A percentile compares a stretch with the other conserved stretches of the same genome.
Evolutionary conservation across 352 stramenopile species (phyloP).

Genomic region (Phytopythium cucurbitacearum): DNA sequence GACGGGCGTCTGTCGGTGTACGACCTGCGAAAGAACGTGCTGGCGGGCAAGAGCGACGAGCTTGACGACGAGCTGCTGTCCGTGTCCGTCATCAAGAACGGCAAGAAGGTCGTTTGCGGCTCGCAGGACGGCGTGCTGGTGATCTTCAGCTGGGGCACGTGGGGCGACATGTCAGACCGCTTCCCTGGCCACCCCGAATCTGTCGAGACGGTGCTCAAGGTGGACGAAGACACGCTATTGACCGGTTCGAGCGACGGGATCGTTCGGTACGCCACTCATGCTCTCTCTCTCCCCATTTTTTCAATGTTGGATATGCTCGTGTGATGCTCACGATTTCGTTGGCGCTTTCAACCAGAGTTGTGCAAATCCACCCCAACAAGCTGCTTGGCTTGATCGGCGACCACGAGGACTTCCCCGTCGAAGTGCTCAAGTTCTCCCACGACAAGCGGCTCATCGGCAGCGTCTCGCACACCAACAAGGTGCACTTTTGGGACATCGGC

Average conservation of each 20-base stretch:
- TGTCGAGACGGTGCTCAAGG: constrained; percentile 93
- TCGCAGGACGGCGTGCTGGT: constrained; percentile 94
- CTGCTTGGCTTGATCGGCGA: constrained; percentile 95
- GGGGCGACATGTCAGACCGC: constrained; percentile 95
- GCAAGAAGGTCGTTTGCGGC: constrained; percentile 93
- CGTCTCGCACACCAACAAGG: constrained; percentile 92
- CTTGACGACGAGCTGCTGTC: constrained; percentile 78
- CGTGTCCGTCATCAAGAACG: constrained; percentile 82
- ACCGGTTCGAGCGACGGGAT: constrained; percentile 95
- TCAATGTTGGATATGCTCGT: background rate
- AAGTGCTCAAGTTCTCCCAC: constrained; percentile 86
- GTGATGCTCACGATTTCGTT: background rate
- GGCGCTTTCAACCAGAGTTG: constrained; percentile 46
- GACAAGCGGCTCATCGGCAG: constrained; percentile 90
- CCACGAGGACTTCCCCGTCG: constrained; percentile 95
- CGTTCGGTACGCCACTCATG: constrained; percentile 65
- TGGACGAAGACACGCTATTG: constrained; percentile 96
- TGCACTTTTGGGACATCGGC: constrained; percentile 94
- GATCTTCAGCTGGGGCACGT: constrained; percentile 94
- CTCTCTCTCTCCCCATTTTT: background rate
- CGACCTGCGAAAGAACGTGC: constrained; percentile 85
- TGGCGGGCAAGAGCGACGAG: constrained; percentile 80
- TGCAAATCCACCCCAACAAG: constrained; percentile 95
- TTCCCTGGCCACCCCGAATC: constrained; percentile 94
- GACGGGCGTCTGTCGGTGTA: constrained; percentile 91